Percentiles rank a stretch among this genome's conserved stretches.
These are phyloP conservation scores for Pseudogymnoascus destructans DNA, from an alignment of 2,329 filamentous ascomycete species.

Conservation along the genomic window DNA sequence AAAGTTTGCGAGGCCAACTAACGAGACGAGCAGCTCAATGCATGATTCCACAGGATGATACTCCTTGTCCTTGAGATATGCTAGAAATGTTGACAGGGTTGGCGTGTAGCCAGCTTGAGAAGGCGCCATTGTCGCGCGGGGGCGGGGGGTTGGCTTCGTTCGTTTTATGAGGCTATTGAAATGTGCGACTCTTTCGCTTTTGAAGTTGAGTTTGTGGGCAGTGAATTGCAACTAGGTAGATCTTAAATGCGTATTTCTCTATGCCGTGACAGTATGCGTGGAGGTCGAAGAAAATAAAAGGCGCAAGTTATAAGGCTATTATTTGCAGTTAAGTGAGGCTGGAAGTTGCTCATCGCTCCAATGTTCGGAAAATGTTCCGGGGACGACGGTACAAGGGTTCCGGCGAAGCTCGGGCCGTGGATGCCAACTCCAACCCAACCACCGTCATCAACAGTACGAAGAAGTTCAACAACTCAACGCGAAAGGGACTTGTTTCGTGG, in stretches of 20 bases:
- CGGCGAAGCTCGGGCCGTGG: slow-evolving; percentile 4
- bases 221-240: not conserved
- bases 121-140: slow-evolving; percentile 36
- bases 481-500: slow-evolving; percentile 4
- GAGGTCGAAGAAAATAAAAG: not conserved
- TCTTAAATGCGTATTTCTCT: not conserved
- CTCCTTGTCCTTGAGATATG: slow-evolving; percentile 55
- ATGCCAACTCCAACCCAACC: slow-evolving; percentile 5
- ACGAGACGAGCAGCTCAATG: slow-evolving; percentile 76
- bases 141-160: not conserved
- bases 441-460: slow-evolving; percentile 8
- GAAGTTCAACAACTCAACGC: slow-evolving; percentile 2
- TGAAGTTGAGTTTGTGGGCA: not conserved
- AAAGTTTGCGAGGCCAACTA: slow-evolving; percentile 13
- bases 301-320: slow-evolving; percentile 6
- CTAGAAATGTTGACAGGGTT: slow-evolving; percentile 64
- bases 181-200: not conserved
- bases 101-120: slow-evolving; percentile 45
- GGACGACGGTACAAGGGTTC: slow-evolving; percentile 1
- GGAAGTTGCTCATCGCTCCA: slow-evolving; percentile 1
- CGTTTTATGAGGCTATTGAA: not conserved
- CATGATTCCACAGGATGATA: slow-evolving; percentile 60
- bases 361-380: slow-evolving; percentile 6
- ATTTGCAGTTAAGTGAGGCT: not conserved
- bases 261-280: not conserved